A percentile compares a stretch with the other conserved stretches of the same genome.
Evolutionary conservation across 1,284 basidiomycete species (phyloP).

Genomic region (Marasmius fiardii): DNA sequence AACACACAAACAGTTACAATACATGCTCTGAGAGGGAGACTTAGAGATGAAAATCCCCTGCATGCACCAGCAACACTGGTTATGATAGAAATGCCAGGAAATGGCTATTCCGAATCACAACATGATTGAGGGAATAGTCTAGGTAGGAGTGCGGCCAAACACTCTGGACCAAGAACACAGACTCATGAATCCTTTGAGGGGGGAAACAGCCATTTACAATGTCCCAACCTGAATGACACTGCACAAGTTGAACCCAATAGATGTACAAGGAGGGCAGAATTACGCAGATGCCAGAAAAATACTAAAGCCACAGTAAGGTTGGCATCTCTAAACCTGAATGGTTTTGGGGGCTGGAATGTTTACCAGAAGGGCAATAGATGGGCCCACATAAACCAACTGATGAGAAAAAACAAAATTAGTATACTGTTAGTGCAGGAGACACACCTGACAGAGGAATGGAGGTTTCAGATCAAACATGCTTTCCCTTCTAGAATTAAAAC

Average conservation of each 20-base stretch:
- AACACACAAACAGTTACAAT: too few species aligned
- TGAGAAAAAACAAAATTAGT: slow-evolving; percentile 18
- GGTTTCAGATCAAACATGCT: slow-evolving; percentile 5
- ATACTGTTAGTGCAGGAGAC: slow-evolving; percentile 25
- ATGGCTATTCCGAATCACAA: too few species aligned
- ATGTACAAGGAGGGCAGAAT: not conserved
- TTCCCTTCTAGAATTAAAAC: not conserved
- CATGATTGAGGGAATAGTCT: too few species aligned
- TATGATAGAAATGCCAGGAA: too few species aligned
- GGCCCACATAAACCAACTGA: slow-evolving; percentile 17
- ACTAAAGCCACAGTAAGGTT: slow-evolving; percentile 17
- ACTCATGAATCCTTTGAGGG: not conserved
- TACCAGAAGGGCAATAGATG: slow-evolving; percentile 19
- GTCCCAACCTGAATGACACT: not conserved
- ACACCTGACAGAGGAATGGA: slow-evolving; percentile 18
- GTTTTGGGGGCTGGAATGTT: slow-evolving; percentile 1
- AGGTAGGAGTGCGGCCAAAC: not conserved
- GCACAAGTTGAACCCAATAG: not conserved
- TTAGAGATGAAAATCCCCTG: too few species aligned
- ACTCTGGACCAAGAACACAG: not conserved
- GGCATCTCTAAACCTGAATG: slow-evolving; percentile 19
- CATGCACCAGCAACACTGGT: too few species aligned
- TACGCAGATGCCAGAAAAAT: slow-evolving; percentile 8
- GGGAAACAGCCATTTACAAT: not conserved
- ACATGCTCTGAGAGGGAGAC: too few species aligned